These are phyloP conservation scores for Amanita brunnescens DNA, from an alignment of 768 basidiomycete species.

Conservation along the genomic window DNA sequence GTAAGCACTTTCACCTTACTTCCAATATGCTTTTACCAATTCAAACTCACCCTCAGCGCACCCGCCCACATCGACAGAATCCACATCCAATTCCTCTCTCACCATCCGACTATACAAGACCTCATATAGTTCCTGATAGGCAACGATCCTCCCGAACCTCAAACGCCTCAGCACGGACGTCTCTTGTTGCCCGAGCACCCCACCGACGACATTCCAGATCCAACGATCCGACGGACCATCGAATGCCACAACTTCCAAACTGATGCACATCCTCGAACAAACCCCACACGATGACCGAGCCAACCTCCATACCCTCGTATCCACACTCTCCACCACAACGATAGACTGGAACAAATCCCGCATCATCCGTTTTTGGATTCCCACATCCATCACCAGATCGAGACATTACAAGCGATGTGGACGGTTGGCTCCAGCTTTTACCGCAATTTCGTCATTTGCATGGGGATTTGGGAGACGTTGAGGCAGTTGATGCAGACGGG, in stretches of 20 bases:
- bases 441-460: slow-evolving; percentile 36
- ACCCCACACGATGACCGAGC: no score
- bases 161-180: no score
- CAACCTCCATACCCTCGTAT: slow-evolving; percentile 26
- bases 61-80: no score
- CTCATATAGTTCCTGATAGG: slow-evolving; percentile 37
- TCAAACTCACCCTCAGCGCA: slow-evolving; percentile 35
- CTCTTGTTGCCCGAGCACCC: no score
- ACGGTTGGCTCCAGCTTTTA: slow-evolving; percentile 30
- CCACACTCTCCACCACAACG: slow-evolving; percentile 21
- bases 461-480: slow-evolving; percentile 34
- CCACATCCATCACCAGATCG: not conserved
- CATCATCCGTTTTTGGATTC: slow-evolving; percentile 15
- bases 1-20: slow-evolving; percentile 17
- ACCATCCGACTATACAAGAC: no score
- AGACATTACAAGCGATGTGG: slow-evolving; percentile 11
- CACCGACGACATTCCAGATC: no score
- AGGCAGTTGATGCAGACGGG: slow-evolving; percentile 20
- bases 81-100: no score
- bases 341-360: slow-evolving; percentile 24
- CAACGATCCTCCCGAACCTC: no score
- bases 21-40: not conserved
- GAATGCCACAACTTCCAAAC: slow-evolving; percentile 29
- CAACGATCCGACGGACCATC: slow-evolving; percentile 22
- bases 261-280: no score